Base-by-base conservation (phyloP, 1,284 basidiomycete species). In the Ceratobasidium theobromae region DNA sequence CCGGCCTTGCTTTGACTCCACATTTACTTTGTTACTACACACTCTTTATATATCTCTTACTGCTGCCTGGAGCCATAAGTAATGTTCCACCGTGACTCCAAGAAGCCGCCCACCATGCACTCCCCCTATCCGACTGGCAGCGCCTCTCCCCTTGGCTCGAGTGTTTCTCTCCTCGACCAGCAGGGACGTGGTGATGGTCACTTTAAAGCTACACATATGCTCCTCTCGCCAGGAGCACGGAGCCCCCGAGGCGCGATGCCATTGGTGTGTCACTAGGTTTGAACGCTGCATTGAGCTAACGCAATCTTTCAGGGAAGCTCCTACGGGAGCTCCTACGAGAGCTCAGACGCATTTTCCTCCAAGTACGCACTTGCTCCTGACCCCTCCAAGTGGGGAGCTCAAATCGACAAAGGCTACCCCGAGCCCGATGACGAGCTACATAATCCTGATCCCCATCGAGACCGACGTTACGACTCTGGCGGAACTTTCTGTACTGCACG, bases 401-500 rank as follows among this genome's bases (percentile, higher is more conserved):
- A 69, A 21, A 45, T 72, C 28, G 38, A 51, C 18, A 27, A 40
- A 8, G 64, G 60, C 28, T 45, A 60, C 8, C 66, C 66, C 12
- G 78, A 79, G 69, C 72, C 74, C 18, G 78, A 78, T 71, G 74
- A 81, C 70, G 74, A 79, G 73, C 68, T 74, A 70, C 74, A 75
- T 72, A 76, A 78, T 69, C 75, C 78, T 41, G 76, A 81, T 74
- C 89, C 90, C 1, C 81, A 81, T 51, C 80, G 88, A 49, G 89
- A 92, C 74, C 76, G 82, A 68, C 84, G 81, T 67, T 76, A 78
- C 54, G 88, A 89, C 73, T 75, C 76, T 58, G 83, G 84, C 40
- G 84, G 87, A 6, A 81, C 79, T 53, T 79, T 91, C 43, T 85
- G 91, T 73, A 93, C 91, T 9, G 74, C 75, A 52, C 82, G 91